Base-by-base conservation (phyloP, 2,329 filamentous ascomycete genomes). In the Aquanectria penicillioides region DNA sequence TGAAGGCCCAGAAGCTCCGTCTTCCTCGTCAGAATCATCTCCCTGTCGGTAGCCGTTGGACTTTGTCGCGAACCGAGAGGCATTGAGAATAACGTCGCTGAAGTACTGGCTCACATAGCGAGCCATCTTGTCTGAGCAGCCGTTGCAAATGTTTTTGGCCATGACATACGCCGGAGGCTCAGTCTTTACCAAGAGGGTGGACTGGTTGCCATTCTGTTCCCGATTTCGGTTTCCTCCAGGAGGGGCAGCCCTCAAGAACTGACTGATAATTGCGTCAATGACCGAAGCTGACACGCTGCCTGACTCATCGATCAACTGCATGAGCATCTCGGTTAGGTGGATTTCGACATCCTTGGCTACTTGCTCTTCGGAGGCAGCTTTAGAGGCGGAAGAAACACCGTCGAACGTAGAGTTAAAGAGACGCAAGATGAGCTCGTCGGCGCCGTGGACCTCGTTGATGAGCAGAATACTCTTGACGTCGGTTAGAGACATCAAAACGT, bases 101-200 rank as follows among this genome's bases (percentile, higher is more conserved):
- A 99, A 99, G 75, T 98, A 99, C 71, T 97, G 93, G 66, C 93
- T 94, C 54, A 98, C 90, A 66, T 96, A 93, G 61, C 93, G 90
- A 1, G 93, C 90, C 94, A 99, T 97, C 76, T 96, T 96, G 67
- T 97, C 94, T 1, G 92, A 88, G 67, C 89, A 96, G 15, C 86
- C 86, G 69, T 93, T 95, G 80, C 95, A 99, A 38, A 99, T 89
- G 3, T 91, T 92, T 77, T 96, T 97, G 18, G 95, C 94, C 91
- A 98, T 97, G 72, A 95, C 90, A 78, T 99, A 99, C 2, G 95
- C 94, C 13, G 93, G 88, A 2, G 95, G 94, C 54, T 96, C 90
- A 62, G 95, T 91, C 71, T 96, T 97, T 50, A 92, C 81, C n/a
- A 92, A 81, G 15, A 97, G 82, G 0, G 91, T 97, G 1, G 89